Evolutionary conservation across 169 alveolate species (phyloP).

Genomic region (Theileria equi): DNA sequence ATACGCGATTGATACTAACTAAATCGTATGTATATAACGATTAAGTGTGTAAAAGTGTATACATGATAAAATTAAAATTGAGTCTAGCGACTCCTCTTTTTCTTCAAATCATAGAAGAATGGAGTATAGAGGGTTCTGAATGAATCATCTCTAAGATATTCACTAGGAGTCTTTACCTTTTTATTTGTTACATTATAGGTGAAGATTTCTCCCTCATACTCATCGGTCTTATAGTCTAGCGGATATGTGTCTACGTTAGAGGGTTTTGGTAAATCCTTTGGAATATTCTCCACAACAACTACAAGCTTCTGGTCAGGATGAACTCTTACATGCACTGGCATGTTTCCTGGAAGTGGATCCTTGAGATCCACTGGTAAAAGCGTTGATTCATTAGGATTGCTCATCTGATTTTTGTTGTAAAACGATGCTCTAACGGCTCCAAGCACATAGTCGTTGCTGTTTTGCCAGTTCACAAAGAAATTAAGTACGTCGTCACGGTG

Average conservation of each 20-base stretch:
- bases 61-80: background rate
- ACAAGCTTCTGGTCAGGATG: too few species aligned
- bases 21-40: background rate
- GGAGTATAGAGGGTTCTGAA: too few species aligned
- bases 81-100: background rate
- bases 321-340: too few species aligned
- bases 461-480: constrained; percentile 36
- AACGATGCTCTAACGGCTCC: too few species aligned
- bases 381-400: too few species aligned
- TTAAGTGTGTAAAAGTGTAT: background rate
- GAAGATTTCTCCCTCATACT: too few species aligned
- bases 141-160: too few species aligned
- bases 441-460: constrained; percentile 11
- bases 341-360: too few species aligned
- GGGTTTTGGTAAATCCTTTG: constrained; percentile 1
- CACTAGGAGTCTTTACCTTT: too few species aligned
- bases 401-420: too few species aligned
- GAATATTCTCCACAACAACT: background rate
- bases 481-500: constrained; percentile 2
- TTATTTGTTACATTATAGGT: too few species aligned
- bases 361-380: too few species aligned
- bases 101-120: background rate
- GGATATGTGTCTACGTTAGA: background rate
- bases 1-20: background rate
- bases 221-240: background rate